Evolutionary conservation across 192 early-diverging fungal species (phyloP), one percentile per base, ranked within the genome.

Genomic region (Coemansia sp.): DNA sequence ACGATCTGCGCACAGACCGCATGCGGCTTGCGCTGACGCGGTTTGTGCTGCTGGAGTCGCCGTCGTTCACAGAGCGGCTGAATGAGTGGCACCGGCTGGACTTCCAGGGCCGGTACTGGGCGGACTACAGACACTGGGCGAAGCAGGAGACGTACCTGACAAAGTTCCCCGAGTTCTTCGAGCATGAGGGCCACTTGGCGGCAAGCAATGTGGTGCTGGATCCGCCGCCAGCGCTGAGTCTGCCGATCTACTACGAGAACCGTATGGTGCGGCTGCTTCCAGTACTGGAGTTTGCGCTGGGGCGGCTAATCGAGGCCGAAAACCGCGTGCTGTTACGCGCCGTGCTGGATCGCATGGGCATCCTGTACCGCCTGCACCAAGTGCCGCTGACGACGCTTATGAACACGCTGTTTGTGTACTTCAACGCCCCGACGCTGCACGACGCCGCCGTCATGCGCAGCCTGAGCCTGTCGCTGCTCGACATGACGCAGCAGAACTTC

Each of bases 191-290:
- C 2, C 84, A 81, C 60, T 84, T 86, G 38, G 84, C 85, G 62
- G 36, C 54, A 9, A 61, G 54, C 13, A 71, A 72, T 49, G 62
- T 60, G 13, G 25, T 76, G 4, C 69, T 90, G 53, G 82, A 89
- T 15, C 88, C 89, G 32, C 86, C 88, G 15, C 70, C 81, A 3
- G 80, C 84, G 36, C 73, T 80, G 40, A 73, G 81, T 2, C 81
- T 92, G 74, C 86, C 90, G 20, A 85, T 89, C 50, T 89, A 85
- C 81, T 91, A 87, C 66, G 89, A 89, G 32, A 91, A 86, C 58
- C 72, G 76, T 8, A 85, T 92, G 45, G 75, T 86, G 34, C 88
- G 89, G 22, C 84, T 89, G 53, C 76, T 89, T 40, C 84, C 87
- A 7, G 76, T 83, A 43, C 84, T 92, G 53, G 90, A 91, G 67